A percentile compares a stretch with the other conserved stretches of the same genome.
Conservation (phyloP, 768 basidiomycete species). For the Polyporus arcularius region DNA sequence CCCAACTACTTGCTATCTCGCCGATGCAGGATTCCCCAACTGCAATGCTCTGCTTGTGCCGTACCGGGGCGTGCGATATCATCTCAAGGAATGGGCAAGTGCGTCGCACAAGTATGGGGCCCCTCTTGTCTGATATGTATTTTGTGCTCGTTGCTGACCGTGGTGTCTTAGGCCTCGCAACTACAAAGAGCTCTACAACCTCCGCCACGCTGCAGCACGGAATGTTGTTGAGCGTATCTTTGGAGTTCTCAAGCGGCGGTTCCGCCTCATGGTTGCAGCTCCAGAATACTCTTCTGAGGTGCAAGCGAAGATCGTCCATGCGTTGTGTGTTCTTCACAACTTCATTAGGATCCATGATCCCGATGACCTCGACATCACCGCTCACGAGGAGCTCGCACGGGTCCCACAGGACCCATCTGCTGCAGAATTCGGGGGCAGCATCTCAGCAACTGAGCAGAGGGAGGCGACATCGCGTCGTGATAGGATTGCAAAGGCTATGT, state of each 20-base stretch:
- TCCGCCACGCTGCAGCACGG: conserved; percentile 15
- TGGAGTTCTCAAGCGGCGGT: conserved; percentile 24
- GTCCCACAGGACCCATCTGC: not conserved
- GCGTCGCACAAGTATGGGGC: too few relatives aligned
- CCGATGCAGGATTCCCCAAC: too few relatives aligned
- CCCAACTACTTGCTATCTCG: too few relatives aligned
- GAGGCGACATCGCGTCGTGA: conserved; percentile 21
- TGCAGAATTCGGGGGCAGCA: not conserved
- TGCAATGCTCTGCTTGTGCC: too few relatives aligned
- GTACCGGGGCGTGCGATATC: too few relatives aligned
- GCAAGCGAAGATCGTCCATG: conserved; percentile 32
- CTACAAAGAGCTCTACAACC: conserved; percentile 28
- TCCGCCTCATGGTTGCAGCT: conserved; percentile 23
- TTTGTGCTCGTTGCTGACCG: too few relatives aligned
- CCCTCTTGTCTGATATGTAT: too few relatives aligned
- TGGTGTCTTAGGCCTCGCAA: too few relatives aligned
- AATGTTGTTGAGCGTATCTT: conserved; percentile 29
- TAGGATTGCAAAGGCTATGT: conserved; percentile 33
- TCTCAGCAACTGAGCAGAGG: not conserved
- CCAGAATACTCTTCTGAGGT: conserved; percentile 24
- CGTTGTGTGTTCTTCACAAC: conserved; percentile 34
- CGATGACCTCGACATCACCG: too few relatives aligned
- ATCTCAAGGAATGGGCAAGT: too few relatives aligned
- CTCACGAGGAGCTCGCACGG: not conserved
- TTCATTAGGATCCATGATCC: conserved; percentile 31